phyloP scores from a whole-genome alignment of 768 basidiomycete genomes.

The Epithele typhae region DNA sequence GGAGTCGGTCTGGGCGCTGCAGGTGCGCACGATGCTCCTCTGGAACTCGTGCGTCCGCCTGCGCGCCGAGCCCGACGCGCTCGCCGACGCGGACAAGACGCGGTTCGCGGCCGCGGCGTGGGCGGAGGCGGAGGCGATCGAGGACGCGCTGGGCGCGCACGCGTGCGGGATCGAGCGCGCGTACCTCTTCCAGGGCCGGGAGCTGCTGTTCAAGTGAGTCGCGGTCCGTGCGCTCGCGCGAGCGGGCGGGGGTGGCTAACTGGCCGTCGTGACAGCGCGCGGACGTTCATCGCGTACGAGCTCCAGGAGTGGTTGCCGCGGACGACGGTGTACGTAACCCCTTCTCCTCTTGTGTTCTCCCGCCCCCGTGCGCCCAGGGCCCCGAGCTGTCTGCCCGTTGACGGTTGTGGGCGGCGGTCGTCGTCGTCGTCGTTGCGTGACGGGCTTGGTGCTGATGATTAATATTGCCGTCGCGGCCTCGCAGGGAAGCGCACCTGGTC shows the following conservation, averaged over 20 bases:
- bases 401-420: neutral
- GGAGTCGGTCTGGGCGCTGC: constrained; percentile 72
- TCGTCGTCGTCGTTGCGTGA: neutral
- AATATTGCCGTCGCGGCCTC: constrained; percentile 56
- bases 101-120: constrained; percentile 65
- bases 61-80: constrained; percentile 35
- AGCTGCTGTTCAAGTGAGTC: constrained; percentile 74
- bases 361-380: neutral
- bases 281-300: constrained; percentile 68
- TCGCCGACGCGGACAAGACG: constrained; percentile 47
- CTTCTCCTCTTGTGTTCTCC: neutral
- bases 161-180: constrained; percentile 64
- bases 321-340: constrained; percentile 44
- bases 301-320: constrained; percentile 63
- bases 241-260: neutral
- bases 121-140: constrained; percentile 65
- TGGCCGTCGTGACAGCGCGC: constrained; percentile 40
- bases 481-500: constrained; percentile 22
- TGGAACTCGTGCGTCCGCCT: constrained; percentile 72
- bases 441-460: constrained; percentile 22
- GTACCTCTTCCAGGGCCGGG: constrained; percentile 66
- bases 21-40: constrained; percentile 62
- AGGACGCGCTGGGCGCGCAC: constrained; percentile 57
- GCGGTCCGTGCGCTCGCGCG: neutral
- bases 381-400: neutral